Conservation (phyloP, 306 rosid genomes). For the Castanopsis chinensis region DNA sequence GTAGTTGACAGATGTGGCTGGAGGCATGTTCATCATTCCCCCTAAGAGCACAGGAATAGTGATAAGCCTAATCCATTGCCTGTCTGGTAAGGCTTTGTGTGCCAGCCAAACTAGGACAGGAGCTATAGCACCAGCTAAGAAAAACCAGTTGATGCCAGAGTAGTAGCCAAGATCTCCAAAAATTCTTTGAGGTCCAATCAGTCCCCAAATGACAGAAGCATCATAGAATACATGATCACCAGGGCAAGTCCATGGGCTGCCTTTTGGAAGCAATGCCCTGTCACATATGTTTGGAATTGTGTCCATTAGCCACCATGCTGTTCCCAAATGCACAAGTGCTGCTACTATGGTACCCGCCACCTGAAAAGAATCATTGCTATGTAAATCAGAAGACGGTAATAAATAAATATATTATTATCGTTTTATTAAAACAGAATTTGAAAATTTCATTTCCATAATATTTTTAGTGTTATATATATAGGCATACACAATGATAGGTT, state of each 20-base stretch:
- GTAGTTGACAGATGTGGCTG: constrained; percentile 77
- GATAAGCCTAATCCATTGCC: constrained; percentile 63
- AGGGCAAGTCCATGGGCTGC: constrained; percentile 90
- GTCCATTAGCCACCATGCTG: constrained; percentile 86
- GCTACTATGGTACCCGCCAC: constrained; percentile 58
- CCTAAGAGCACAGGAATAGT: constrained; percentile 70
- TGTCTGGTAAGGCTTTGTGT: constrained; percentile 66
- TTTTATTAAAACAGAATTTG: neutral
- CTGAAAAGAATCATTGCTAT: constrained; percentile 25
- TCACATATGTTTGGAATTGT: constrained; percentile 64
- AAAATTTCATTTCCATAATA: neutral
- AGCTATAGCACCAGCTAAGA: constrained; percentile 71
- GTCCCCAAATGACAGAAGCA: constrained; percentile 83
- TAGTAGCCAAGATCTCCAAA: constrained; percentile 82
- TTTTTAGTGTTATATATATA: neutral
- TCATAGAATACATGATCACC: constrained; percentile 90
- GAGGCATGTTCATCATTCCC: constrained; percentile 58
- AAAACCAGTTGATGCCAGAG: constrained; percentile 74
- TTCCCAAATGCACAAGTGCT: constrained; percentile 58
- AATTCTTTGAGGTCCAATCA: constrained; percentile 66
- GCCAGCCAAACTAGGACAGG: constrained; percentile 78
- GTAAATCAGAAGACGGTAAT: neutral
- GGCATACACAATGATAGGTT: too few species aligned
- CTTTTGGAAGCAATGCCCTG: constrained; percentile 55
- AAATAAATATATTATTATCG: neutral